Evolutionary conservation across 768 basidiomycete genomes (phyloP).

Genomic region (Termitomyces sp.): DNA sequence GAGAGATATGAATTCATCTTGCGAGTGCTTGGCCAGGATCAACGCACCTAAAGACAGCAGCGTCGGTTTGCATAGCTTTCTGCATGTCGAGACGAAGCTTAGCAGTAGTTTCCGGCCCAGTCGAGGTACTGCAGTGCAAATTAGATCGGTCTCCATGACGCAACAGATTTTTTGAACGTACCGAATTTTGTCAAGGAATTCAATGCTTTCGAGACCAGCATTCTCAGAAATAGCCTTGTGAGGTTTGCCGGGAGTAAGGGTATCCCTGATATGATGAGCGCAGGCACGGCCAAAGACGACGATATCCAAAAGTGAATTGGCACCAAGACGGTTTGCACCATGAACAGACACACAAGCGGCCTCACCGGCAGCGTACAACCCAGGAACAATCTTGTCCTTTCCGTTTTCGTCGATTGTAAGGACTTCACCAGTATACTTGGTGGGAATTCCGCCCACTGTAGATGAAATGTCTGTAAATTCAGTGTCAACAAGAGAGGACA

Average conservation of each 20-base stretch:
- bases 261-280: conserved; percentile 95
- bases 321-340: conserved; percentile 98
- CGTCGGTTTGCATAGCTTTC: conserved; percentile 98
- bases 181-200: conserved; percentile 86
- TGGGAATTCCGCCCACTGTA: conserved; percentile 98
- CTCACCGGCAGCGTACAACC: conserved; percentile 97
- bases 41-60: conserved; percentile 86
- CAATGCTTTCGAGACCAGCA: conserved; percentile 78
- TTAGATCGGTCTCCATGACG: neutral
- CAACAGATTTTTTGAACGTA: conserved; percentile 14
- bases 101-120: conserved; percentile 81
- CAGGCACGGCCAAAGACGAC: conserved; percentile 99
- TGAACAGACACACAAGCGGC: conserved; percentile 99
- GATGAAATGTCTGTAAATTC: neutral
- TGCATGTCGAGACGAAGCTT: conserved; percentile 95
- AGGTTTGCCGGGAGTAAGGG: conserved; percentile 79
- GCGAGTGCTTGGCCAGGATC: neutral
- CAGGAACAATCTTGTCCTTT: conserved; percentile 91
- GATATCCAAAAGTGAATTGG: conserved; percentile 97
- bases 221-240: conserved; percentile 87
- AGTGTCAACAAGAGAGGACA: neutral
- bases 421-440: conserved; percentile 96
- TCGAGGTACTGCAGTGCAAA: conserved; percentile 47
- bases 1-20: conserved; percentile 1
- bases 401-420: conserved; percentile 83